These are phyloP conservation scores for Benincasa hispida DNA, from an alignment of 306 rosid genomes.

Conservation along the genomic window DNA sequence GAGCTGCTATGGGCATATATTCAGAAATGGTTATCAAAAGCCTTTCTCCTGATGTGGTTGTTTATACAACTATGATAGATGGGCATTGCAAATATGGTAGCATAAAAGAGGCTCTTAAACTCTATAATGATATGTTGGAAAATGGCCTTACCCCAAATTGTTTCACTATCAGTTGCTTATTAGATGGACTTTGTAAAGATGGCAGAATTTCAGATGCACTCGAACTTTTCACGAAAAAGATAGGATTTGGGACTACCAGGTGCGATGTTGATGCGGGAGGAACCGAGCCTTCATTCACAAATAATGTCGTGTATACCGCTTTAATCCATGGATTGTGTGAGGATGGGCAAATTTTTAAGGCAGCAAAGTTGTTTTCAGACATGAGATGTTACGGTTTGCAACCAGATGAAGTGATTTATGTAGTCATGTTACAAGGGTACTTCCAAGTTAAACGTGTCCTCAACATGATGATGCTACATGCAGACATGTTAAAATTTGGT, in stretches of 20 bases:
- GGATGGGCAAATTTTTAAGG: constrained; percentile 46
- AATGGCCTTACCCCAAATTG: constrained; percentile 38
- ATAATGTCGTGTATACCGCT: constrained; percentile 36
- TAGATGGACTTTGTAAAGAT: constrained; percentile 55
- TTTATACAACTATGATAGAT: constrained; percentile 58
- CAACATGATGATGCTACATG: constrained; percentile 48
- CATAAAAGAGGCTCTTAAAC: constrained; percentile 35
- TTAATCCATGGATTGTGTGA: constrained; percentile 54
- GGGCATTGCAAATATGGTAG: constrained; percentile 50
- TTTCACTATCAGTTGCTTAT: constrained; percentile 40
- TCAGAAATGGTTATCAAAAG: constrained; percentile 53
- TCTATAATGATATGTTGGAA: constrained; percentile 43
- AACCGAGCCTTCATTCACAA: constrained; percentile 22
- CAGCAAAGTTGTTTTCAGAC: constrained; percentile 42
- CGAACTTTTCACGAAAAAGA: constrained; percentile 37
- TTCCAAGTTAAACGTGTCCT: constrained; percentile 28
- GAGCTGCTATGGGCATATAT: constrained; percentile 47
- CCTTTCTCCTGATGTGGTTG: constrained; percentile 43
- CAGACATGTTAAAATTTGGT: constrained; percentile 57
- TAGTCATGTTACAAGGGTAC: constrained; percentile 36
- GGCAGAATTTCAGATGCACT: constrained; percentile 44
- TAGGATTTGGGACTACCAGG: constrained; percentile 9
- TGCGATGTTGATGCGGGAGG: neutral
- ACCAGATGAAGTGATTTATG: constrained; percentile 40
- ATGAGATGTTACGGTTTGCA: constrained; percentile 44